Conservation (phyloP, 345 rosid genomes). For the Isatis tinctoria region DNA sequence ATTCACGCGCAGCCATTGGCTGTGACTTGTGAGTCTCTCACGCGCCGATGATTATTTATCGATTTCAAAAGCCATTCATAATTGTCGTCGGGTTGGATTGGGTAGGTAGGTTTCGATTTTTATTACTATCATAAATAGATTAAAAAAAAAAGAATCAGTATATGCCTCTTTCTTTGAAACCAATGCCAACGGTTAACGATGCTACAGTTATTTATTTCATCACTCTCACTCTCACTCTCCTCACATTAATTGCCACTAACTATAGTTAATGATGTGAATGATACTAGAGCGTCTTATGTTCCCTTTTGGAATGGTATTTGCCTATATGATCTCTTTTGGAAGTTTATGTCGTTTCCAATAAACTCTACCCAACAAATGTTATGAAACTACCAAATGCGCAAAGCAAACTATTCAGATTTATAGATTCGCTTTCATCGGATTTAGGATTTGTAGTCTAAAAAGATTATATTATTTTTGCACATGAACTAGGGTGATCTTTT, state of each 20-base stretch:
- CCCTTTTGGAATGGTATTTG: neutral
- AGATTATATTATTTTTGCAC: no score
- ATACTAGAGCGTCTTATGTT: neutral
- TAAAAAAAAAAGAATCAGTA: neutral
- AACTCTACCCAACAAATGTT: neutral
- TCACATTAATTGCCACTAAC: neutral
- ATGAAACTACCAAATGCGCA: neutral
- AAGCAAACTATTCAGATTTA: neutral
- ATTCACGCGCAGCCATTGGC: conserved; percentile 1
- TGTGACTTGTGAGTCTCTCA: neutral
- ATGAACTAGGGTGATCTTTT: neutral
- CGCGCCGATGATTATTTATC: conserved; percentile 7
- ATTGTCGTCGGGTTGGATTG: conserved; percentile 11
- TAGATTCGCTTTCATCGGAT: neutral
- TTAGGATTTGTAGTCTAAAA: neutral
- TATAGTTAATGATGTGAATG: neutral
- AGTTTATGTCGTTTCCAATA: neutral
- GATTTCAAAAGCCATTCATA: neutral
- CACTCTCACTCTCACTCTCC: neutral
- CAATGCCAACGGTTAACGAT: neutral
- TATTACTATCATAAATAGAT: neutral
- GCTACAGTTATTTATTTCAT: neutral
- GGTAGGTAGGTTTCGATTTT: neutral
- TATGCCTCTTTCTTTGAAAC: neutral
- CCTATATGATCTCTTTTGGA: neutral